A percentile compares a stretch with the other conserved stretches of the same genome.
phyloP scores from a whole-genome alignment of 176 grass and related monocot species.

The bread wheat (Triticum aestivum) region DNA sequence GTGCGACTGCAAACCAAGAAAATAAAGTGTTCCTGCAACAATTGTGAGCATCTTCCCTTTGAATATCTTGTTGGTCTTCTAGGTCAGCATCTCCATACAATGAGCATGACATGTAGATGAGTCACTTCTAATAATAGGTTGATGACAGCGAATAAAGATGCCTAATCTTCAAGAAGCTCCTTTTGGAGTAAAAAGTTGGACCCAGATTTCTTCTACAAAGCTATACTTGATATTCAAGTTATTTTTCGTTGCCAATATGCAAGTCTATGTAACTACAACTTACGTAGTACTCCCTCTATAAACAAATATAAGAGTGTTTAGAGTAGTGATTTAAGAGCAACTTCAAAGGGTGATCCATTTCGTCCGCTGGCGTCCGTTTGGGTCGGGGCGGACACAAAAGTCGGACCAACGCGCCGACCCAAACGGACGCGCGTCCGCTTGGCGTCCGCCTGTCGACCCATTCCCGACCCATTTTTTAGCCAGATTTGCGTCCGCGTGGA shows the following conservation, averaged over 20 bases:
- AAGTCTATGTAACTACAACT: background rate
- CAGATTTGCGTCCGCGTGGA: too few relatives aligned
- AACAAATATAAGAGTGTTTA: too few relatives aligned
- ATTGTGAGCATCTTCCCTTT: slow-evolving; percentile 7
- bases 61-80: background rate
- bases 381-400: too few relatives aligned
- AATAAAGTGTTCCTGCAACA: background rate
- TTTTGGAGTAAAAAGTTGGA: background rate
- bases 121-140: background rate
- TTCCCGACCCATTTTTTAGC: too few relatives aligned
- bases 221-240: background rate
- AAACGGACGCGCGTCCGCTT: too few relatives aligned
- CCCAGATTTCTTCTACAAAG: background rate
- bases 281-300: too few relatives aligned
- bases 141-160: background rate
- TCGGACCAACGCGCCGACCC: too few relatives aligned
- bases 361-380: too few relatives aligned
- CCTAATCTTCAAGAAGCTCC: background rate
- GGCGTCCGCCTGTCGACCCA: too few relatives aligned
- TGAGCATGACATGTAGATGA: background rate
- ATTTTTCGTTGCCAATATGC: background rate
- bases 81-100: slow-evolving; percentile 16
- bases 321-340: too few relatives aligned
- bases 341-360: too few relatives aligned
- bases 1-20: slow-evolving; percentile 1